Evolutionary conservation across 2,329 filamentous ascomycete species (phyloP), one percentile per base, ranked within the genome.

Genomic region (Nothopassalora personata): DNA sequence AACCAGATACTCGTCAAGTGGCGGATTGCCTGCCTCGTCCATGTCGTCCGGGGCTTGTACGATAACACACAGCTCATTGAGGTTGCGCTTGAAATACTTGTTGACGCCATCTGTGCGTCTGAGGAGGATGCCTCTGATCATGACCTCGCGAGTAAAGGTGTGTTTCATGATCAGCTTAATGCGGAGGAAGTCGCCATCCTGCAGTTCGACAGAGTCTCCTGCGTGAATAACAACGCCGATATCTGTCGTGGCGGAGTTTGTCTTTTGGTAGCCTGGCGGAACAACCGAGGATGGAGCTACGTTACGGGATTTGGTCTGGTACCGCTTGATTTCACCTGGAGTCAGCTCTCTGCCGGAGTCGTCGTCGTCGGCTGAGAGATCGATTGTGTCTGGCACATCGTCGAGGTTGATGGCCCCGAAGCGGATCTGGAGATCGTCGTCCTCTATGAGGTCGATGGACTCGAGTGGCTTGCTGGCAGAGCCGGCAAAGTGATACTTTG

Each of bases 51-150:
- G 10, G 10, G 45, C n/a, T 3, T 79, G 71, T 39, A 72, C 47
- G 31, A 73, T 39, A 73, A 78, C 76, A 15, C 74, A 73, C 28
- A 83, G 55, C 59, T 83, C 81, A 45, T 81, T 69, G 13, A 1
- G 11, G 9, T 31, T 19, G 13, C 67, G 70, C 0, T 73, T 74
- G 5, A 81, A 64, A 5, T 72, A 68, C 0, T 71, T 73, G 2
- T 69, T 60, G 13, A 75, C 61, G 1, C 71, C 58, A 4, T 68
- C 70, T 1, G 69, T 67, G n/a, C 70, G 69, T 8, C 71, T 65
- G 4, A 76, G 72, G 2, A 69, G 72, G 1, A 72, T 65, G 1
- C 79, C 78, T 43, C 68, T 66, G 1, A 83, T 65, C 0, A 69
- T 68, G 0, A 76, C 55, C 0, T 64, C 62, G 0, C 54, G 62